phyloP scores from a whole-genome alignment of 805 yeast genomes.

The Nakazawaea sp. region DNA sequence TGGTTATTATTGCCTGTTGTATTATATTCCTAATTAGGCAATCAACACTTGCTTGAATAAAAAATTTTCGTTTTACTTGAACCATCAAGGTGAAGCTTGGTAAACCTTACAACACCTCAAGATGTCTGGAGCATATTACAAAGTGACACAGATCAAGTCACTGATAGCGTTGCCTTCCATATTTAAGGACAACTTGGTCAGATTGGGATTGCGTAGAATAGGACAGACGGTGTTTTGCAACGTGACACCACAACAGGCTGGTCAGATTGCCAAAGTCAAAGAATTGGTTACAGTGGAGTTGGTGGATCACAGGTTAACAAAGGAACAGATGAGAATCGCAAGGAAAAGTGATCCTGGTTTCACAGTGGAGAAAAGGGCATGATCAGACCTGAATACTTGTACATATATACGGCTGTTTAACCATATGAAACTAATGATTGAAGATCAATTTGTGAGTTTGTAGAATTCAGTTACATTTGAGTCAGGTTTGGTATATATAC shows the following conservation, averaged over 20 bases:
- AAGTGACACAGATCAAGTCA: constrained; percentile 74
- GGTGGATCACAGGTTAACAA: constrained; percentile 45
- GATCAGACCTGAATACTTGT: background rate
- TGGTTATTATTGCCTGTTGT: too few relatives aligned
- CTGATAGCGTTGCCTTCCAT: constrained; percentile 77
- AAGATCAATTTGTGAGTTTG: too few relatives aligned
- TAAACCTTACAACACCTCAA: too few relatives aligned
- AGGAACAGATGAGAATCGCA: constrained; percentile 41
- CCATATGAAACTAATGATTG: too few relatives aligned
- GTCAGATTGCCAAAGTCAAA: constrained; percentile 74
- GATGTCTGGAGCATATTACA: too few relatives aligned
- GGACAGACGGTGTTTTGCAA: constrained; percentile 68
- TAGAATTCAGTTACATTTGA: too few relatives aligned
- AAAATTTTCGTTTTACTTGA: too few relatives aligned
- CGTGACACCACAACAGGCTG: constrained; percentile 77
- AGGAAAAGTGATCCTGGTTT: constrained; percentile 68
- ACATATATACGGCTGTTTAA: background rate
- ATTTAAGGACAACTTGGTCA: constrained; percentile 54
- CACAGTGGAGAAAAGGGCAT: constrained; percentile 29
- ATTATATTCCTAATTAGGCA: too few relatives aligned
- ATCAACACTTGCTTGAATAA: too few relatives aligned
- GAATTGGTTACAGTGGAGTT: constrained; percentile 82
- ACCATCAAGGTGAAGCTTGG: too few relatives aligned
- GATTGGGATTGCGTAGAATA: constrained; percentile 70
- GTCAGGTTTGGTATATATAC: too few relatives aligned